These are phyloP conservation scores for Taiozyma onychis DNA, from an alignment of 1,139 yeast species.

Conservation along the genomic window DNA sequence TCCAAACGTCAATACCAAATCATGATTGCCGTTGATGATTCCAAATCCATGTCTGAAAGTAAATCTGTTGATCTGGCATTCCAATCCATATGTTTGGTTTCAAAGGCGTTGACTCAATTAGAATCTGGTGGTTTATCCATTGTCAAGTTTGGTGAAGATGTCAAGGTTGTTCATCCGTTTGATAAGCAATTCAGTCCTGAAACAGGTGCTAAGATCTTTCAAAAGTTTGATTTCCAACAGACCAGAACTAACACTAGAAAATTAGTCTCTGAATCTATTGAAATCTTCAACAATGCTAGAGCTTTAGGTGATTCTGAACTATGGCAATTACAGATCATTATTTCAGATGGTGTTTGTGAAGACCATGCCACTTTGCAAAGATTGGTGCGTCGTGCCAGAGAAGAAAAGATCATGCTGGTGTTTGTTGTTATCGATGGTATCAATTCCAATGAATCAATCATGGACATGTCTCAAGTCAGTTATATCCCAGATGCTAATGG, in stretches of 20 bases:
- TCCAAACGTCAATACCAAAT: constrained; percentile 96
- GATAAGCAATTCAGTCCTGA: constrained; percentile 79
- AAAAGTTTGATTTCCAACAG: constrained; percentile 89
- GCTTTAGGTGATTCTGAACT: constrained; percentile 53
- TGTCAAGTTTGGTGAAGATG: constrained; percentile 84
- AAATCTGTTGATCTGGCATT: constrained; percentile 86
- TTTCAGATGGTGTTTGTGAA: constrained; percentile 96
- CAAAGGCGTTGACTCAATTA: constrained; percentile 87
- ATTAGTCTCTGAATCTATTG: constrained; percentile 66
- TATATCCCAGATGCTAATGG: constrained; percentile 72
- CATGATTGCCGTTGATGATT: constrained; percentile 96
- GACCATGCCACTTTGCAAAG: constrained; percentile 80
- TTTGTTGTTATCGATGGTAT: constrained; percentile 93
- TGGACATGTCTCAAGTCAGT: constrained; percentile 92
- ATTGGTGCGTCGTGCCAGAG: constrained; percentile 87
- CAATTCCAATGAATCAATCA: constrained; percentile 74
- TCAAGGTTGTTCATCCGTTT: constrained; percentile 85
- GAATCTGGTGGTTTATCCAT: constrained; percentile 93
- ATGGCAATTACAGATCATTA: constrained; percentile 91
- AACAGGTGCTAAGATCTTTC: constrained; percentile 79
- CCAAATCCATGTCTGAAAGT: constrained; percentile 95
- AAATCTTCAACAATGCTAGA: constrained; percentile 64
- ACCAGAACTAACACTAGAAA: constrained; percentile 77
- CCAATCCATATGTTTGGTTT: constrained; percentile 89
- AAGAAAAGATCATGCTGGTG: constrained; percentile 89